Base-by-base conservation (phyloP, 495 filamentous ascomycete genomes). In the Cairneyella variabilis region DNA sequence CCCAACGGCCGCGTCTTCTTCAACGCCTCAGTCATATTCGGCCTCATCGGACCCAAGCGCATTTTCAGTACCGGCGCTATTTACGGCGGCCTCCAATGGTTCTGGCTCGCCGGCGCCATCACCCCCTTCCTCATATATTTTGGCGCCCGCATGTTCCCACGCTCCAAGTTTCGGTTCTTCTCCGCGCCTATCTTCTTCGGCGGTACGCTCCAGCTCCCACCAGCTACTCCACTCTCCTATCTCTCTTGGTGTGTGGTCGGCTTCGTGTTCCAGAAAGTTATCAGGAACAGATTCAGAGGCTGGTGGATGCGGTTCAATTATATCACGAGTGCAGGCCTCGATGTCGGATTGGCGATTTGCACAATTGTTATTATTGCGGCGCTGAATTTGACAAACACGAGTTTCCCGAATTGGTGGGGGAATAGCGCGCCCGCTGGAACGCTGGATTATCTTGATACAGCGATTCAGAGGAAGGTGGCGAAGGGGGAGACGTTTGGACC, bases 281-380 rank as follows among this genome's bases (percentile, higher is more conserved):
- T 89, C 49, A 74, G 75, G 51, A 77, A 74, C 20, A 66, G 76
- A 1, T 69, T 77, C 55, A 75, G 79, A 26, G 74, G 72, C 1
- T 88, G 84, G 84, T 89, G 85, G 85, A 79, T 21, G 70, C 79
- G 83, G 54, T 89, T 48, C 39, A 91, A 90, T 71, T 91, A 89
- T 64, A 73, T 89, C 58, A 78, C 83, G 0, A 87, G 85, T 18
- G 85, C 86, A 0, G 86, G 80, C 3, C 70, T 91, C 27, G 74
- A 78, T 50, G 62, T 65, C 1, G 74, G 74, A 12, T 60, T 76
- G 11, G 65, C 71, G 16, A 56, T 78, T 25, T 67, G 64, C 1
- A 75, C 71, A 0, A 64, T 78, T 28, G 51, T 76, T 12, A 67
- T 77, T 37, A 76, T 78, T 60, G 74, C 76, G 39, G 69, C 71